Evolutionary conservation across 148 eudicot genomes (phyloP).

Genomic region (Dysphania ambrosioides): DNA sequence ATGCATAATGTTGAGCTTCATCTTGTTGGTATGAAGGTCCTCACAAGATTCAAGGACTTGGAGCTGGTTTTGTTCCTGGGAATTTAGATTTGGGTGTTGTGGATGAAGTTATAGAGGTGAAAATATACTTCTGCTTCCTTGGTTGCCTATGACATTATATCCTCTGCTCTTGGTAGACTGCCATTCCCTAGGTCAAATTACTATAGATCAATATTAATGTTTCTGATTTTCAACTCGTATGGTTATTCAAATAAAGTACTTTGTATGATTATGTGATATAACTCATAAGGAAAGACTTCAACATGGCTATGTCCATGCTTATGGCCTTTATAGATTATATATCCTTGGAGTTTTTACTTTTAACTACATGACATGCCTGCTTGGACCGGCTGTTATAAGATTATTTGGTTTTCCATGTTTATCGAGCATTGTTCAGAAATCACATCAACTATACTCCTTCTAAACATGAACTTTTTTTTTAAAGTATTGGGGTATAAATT

Average conservation of each 20-base stretch:
- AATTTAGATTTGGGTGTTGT: constrained; percentile 69
- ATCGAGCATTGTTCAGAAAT: neutral
- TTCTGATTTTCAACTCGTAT: neutral
- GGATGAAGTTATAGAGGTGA: constrained; percentile 95
- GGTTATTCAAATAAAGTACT: too few species aligned
- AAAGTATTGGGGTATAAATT: neutral
- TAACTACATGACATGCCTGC: too few species aligned
- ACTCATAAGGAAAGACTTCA: too few species aligned
- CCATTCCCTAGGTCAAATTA: neutral
- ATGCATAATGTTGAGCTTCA: constrained; percentile 4
- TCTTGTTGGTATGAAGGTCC: constrained; percentile 60
- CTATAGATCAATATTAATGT: neutral
- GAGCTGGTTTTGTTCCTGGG: constrained; percentile 95
- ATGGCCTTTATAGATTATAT: too few species aligned
- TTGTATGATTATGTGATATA: too few species aligned
- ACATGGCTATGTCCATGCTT: too few species aligned
- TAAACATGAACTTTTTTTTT: neutral
- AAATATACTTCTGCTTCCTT: constrained; percentile 5
- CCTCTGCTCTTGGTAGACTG: neutral
- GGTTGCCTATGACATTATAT: neutral
- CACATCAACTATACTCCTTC: neutral
- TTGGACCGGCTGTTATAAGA: too few species aligned
- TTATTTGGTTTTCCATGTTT: neutral
- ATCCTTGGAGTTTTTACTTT: too few species aligned
- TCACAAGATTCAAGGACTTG: constrained; percentile 99